Evolutionary conservation across 192 early-diverging fungal genomes (phyloP).

Genomic region (Mortierella antarctica): DNA sequence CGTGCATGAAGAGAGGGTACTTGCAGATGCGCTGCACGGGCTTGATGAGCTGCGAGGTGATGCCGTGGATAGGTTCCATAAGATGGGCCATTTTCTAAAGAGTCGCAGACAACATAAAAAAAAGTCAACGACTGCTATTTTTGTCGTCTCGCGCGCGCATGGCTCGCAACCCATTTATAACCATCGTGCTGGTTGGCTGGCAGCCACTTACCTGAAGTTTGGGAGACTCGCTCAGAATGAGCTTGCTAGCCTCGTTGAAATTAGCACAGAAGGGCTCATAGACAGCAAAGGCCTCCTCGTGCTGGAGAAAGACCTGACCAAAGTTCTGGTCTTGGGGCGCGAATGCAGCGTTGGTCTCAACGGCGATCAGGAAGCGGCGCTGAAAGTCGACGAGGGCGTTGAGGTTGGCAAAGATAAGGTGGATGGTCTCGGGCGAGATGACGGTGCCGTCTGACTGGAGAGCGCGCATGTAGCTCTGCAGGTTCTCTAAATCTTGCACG

Average conservation of each 20-base stretch:
- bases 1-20: conserved; percentile 91
- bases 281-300: conserved; percentile 80
- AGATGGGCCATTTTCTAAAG: conserved; percentile 68
- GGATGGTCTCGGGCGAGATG: conserved; percentile 76
- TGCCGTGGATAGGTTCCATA: conserved; percentile 86
- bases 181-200: too few species aligned
- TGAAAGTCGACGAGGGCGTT: conserved; percentile 96
- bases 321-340: conserved; percentile 85
- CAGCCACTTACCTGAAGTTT: conserved; percentile 64
- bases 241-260: conserved; percentile 80
- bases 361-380: conserved; percentile 89
- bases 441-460: conserved; percentile 78
- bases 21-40: conserved; percentile 98
- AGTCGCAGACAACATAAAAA: background rate
- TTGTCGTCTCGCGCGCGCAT: too few species aligned
- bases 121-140: background rate
- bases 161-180: too few species aligned
- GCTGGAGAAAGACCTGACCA: conserved; percentile 84
- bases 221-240: conserved; percentile 72
- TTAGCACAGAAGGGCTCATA: conserved; percentile 97
- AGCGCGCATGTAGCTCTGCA: conserved; percentile 81
- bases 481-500: conserved; percentile 87
- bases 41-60: conserved; percentile 95
- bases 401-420: conserved; percentile 93
- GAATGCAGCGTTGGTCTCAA: conserved; percentile 84